Evolutionary conservation across 768 basidiomycete species (phyloP), one percentile per base, ranked within the genome.

Genomic region (Mrakia frigida): DNA sequence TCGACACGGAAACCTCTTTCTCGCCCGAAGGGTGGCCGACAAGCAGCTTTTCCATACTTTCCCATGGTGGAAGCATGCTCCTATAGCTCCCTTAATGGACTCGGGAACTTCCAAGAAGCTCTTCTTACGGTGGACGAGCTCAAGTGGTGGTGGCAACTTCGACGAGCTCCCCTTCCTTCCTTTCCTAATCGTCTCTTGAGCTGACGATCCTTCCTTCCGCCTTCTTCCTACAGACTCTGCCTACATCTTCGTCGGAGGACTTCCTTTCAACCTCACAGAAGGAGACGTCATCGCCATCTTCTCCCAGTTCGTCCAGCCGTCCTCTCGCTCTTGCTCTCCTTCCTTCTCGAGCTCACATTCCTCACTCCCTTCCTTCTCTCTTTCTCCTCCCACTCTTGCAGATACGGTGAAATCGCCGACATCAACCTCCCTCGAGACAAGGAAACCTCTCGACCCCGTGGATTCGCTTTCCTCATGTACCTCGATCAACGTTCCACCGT

Each of bases 381-480:
- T 31, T 35, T 50, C 18, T 75, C 59, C 21, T 74, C 56, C 35
- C 52, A 70, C 56, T 69, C 75, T 56, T 50, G 77, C 31, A 98
- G 95, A 84, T 98, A 92, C 84, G 96, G 96, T n/a, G 96, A 98
- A 81, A 88, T 98, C 46, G 90, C 94, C 86, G 94, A 99, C 81
- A 86, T 98, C 76, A 94, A 98, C 82, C 87, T 99, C 84, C 95
- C 97, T 39, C 88, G 95, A 69, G 94, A 97, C 85, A 95, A 94
- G 82, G 87, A 90, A 74, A 96, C 96, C 0, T 93, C 94, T 35
- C 95, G 96, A 82, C 86, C 90, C 0, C 89, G 85, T 81, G 97
- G 97, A 2, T 99, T 98, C 82, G 95, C 89, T 13, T 99, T 98
- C 85, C 86, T 98, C 79, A 98, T 98, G 97, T 99, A 98, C 83